Conservation (phyloP, 1,139 yeast genomes). For the Lizanozyma gosingica region DNA sequence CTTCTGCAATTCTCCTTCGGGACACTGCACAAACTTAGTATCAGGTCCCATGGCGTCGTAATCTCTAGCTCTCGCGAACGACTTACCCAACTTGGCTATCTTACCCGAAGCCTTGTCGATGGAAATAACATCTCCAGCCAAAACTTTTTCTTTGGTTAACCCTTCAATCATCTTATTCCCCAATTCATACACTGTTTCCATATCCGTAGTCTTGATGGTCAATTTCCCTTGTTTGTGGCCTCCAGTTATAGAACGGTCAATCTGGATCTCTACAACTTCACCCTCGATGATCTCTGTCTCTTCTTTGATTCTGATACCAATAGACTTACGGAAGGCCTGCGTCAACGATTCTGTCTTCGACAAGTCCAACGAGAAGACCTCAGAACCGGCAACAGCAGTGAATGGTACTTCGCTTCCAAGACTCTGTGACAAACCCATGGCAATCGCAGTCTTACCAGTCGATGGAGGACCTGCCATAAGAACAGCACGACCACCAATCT, state of each 20-base stretch:
- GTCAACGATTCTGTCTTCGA: constrained; percentile 93
- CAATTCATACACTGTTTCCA: constrained; percentile 97
- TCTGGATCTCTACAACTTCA: constrained; percentile 96
- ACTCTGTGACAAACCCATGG: constrained; percentile 90
- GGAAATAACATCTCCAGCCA: constrained; percentile 95
- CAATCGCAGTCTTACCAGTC: constrained; percentile 98
- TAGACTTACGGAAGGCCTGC: constrained; percentile 91
- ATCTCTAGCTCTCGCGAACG: constrained; percentile 92
- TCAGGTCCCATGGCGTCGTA: constrained; percentile 99
- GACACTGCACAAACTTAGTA: constrained; percentile 94
- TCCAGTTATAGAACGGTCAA: constrained; percentile 92
- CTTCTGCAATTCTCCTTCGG: constrained; percentile 96
- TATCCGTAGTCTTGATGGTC: constrained; percentile 95
- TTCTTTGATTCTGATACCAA: constrained; percentile 92
- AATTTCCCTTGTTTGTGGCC: constrained; percentile 98
- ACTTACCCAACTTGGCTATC: constrained; percentile 88
- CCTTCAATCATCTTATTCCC: constrained; percentile 98
- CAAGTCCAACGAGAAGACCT: constrained; percentile 81
- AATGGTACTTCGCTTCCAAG: constrained; percentile 91
- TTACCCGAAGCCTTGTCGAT: constrained; percentile 95
- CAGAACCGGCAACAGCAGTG: constrained; percentile 91
- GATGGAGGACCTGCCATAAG: constrained; percentile 97
- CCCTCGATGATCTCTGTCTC: constrained; percentile 98
- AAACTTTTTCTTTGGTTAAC: constrained; percentile 84
- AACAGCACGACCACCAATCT: constrained; percentile 95